Conservation (phyloP, 108 stramenopile species). For the Tribonema minus region DNA sequence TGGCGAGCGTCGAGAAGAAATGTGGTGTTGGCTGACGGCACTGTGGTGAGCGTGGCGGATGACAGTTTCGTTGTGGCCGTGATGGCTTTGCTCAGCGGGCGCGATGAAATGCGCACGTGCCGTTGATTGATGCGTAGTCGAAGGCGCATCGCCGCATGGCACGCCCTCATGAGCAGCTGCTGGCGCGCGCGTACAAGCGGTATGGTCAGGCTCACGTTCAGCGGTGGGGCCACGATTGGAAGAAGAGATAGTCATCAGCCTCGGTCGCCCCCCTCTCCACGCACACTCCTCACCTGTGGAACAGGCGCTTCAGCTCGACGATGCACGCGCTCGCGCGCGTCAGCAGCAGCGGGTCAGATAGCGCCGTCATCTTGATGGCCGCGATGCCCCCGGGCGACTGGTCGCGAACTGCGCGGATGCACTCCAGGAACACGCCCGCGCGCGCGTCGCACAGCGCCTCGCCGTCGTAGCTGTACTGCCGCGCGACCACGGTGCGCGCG, state of each 20-base stretch:
- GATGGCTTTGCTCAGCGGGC: background rate
- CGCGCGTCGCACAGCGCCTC: conserved; percentile 77
- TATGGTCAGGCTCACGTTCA: background rate
- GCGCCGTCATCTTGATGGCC: conserved; percentile 88
- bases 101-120: no score
- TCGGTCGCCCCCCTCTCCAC: conserved; percentile 52
- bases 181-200: background rate
- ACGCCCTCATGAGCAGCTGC: background rate
- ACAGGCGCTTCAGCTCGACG: conserved; percentile 65
- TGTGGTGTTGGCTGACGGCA: background rate
- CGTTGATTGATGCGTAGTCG: no score
- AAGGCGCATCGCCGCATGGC: no score
- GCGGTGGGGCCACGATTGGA: background rate
- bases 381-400: conserved; percentile 72
- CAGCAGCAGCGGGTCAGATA: conserved; percentile 80
- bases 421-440: conserved; percentile 63
- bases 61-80: background rate
- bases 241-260: background rate
- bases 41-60: background rate
- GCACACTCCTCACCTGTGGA: conserved; percentile 55
- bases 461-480: conserved; percentile 70
- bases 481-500: conserved; percentile 58
- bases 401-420: conserved; percentile 74
- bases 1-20: background rate
- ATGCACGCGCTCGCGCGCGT: conserved; percentile 74